These are phyloP conservation scores for Raffaelea deltoideospora DNA, from an alignment of 2,329 filamentous ascomycete species.

Conservation along the genomic window DNA sequence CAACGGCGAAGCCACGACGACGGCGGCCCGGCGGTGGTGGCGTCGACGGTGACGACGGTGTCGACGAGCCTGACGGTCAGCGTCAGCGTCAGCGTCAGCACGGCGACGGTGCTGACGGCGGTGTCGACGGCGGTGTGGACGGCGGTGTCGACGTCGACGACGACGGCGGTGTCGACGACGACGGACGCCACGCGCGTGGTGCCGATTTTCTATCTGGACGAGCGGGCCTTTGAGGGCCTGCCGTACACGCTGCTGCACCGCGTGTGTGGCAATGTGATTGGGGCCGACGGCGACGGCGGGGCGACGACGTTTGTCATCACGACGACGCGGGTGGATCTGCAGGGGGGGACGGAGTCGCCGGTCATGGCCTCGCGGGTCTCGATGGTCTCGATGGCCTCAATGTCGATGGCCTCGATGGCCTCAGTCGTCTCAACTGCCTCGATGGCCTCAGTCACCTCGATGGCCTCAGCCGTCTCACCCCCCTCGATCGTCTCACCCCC, in stretches of 20 bases:
- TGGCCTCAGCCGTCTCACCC: conserved; percentile 4
- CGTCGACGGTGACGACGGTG: conserved; percentile 3
- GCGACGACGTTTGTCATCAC: conserved; percentile 14
- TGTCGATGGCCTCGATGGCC: conserved; percentile 1
- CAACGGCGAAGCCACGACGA: too few species aligned
- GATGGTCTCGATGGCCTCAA: background rate
- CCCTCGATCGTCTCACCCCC: background rate
- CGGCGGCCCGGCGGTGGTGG: too few species aligned
- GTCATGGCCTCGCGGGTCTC: conserved; percentile 2
- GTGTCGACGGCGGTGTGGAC: conserved; percentile 2
- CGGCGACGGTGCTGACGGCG: conserved; percentile 1
- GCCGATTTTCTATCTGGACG: conserved; percentile 13
- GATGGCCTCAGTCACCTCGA: background rate
- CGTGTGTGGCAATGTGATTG: conserved; percentile 11
- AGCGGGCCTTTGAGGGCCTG: conserved; percentile 12
- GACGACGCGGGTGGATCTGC: conserved; percentile 10
- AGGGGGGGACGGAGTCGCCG: conserved; percentile 2
- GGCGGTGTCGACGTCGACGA: conserved; percentile 2
- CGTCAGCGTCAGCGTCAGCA: conserved; percentile 1
- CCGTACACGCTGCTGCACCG: conserved; percentile 13
- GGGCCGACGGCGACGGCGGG: conserved; percentile 11
- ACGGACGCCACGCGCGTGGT: conserved; percentile 9
- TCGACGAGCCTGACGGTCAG: conserved; percentile 1
- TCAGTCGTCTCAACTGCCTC: conserved; percentile 1
- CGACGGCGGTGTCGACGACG: conserved; percentile 4